Evolutionary conservation across 257 asterid species (phyloP).

Genomic region (Penstemon barbatus): DNA sequence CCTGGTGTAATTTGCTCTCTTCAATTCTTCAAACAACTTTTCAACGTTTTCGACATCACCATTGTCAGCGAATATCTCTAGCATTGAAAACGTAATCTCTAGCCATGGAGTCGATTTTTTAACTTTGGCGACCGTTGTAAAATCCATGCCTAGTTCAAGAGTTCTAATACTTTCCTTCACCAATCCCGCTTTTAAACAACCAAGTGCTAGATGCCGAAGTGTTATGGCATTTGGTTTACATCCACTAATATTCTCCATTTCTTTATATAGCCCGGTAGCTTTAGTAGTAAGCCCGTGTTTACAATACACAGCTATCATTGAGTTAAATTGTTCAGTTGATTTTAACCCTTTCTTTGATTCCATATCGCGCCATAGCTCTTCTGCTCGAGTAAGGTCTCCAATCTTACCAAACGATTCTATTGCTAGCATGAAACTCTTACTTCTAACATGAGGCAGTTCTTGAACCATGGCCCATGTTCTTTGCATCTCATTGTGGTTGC

Average conservation of each 20-base stretch:
- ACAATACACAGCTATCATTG: constrained; percentile 77
- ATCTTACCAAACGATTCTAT: constrained; percentile 77
- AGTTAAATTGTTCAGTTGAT: constrained; percentile 68
- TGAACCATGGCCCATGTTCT: constrained; percentile 57
- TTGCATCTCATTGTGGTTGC: constrained; percentile 62
- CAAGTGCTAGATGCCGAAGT: constrained; percentile 74
- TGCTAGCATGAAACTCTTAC: constrained; percentile 69
- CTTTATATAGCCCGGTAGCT: constrained; percentile 78
- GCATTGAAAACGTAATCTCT: constrained; percentile 59
- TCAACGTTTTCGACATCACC: constrained; percentile 70
- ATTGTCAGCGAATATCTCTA: constrained; percentile 58
- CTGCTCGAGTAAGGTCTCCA: constrained; percentile 67
- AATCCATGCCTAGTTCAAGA: constrained; percentile 54
- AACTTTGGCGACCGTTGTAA: constrained; percentile 41
- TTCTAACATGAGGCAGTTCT: constrained; percentile 52
- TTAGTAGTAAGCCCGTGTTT: constrained; percentile 66
- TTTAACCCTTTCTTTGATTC: constrained; percentile 56
- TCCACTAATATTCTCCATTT: constrained; percentile 60
- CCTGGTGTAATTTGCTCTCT: constrained; percentile 62
- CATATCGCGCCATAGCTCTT: constrained; percentile 72
- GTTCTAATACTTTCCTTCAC: constrained; percentile 62
- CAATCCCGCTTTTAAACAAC: constrained; percentile 80
- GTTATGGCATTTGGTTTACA: constrained; percentile 83
- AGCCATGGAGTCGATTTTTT: constrained; percentile 80
- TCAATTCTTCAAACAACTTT: constrained; percentile 69